Conservation (phyloP, 306 rosid genomes). For the Luffa aegyptiaca region DNA sequence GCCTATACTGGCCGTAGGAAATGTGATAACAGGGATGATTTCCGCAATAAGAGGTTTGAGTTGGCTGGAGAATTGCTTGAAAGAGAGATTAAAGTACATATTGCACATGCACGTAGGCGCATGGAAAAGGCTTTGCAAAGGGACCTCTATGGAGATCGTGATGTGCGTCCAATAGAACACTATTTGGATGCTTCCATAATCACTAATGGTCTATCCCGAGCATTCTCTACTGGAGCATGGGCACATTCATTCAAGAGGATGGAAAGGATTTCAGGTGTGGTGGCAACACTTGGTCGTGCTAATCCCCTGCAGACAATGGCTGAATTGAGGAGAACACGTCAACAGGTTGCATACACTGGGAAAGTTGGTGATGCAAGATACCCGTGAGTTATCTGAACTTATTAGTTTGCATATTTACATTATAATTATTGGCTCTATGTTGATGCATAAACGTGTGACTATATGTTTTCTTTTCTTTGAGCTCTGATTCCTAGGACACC, state of each 20-base stretch:
- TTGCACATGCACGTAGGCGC: conserved; percentile 71
- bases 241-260: conserved; percentile 74
- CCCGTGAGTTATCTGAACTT: conserved; percentile 56
- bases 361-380: conserved; percentile 98
- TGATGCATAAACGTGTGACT: neutral
- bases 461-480: neutral
- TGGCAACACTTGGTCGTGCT: conserved; percentile 75
- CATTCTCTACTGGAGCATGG: conserved; percentile 99
- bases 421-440: neutral
- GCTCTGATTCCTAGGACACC: neutral
- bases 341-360: conserved; percentile 87
- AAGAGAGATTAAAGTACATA: conserved; percentile 75
- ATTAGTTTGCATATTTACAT: neutral
- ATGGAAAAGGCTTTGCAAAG: conserved; percentile 81
- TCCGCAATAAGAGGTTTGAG: conserved; percentile 85
- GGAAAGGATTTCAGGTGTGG: conserved; percentile 92
- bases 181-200: conserved; percentile 89
- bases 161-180: conserved; percentile 55
- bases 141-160: conserved; percentile 72
- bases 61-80: conserved; percentile 80
- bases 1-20: conserved; percentile 63
- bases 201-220: conserved; percentile 86
- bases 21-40: conserved; percentile 81
- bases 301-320: conserved; percentile 86
- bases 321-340: conserved; percentile 87